phyloP scores from a whole-genome alignment of 352 stramenopile species.

The Globisporangium abappressorium region DNA sequence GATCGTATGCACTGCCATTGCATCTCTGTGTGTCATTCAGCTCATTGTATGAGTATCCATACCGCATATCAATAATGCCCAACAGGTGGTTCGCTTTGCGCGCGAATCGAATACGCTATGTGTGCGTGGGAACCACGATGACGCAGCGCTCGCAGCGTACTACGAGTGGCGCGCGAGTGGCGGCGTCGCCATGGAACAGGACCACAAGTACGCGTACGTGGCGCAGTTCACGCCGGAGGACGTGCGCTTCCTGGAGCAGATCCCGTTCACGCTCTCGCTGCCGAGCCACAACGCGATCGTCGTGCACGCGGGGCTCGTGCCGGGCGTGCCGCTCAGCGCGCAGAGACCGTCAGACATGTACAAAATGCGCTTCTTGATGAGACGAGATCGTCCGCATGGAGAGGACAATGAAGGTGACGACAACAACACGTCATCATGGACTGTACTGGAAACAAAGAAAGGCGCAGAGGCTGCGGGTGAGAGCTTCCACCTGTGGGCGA shows the following conservation, averaged over 20 bases:
- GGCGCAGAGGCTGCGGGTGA: constrained; percentile 14
- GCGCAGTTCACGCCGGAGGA: constrained; percentile 50
- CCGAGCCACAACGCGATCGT: constrained; percentile 56
- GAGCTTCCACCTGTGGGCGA: constrained; percentile 58
- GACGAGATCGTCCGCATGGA: constrained; percentile 15
- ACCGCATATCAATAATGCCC: background rate
- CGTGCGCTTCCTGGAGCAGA: constrained; percentile 62
- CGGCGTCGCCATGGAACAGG: constrained; percentile 5
- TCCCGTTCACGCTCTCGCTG: constrained; percentile 76
- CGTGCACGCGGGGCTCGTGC: constrained; percentile 73
- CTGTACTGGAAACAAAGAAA: constrained; percentile 32
- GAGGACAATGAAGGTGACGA: constrained; percentile 26
- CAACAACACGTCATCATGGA: constrained; percentile 11
- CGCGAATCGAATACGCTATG: constrained; percentile 47
- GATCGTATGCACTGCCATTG: background rate
- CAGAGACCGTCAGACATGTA: constrained; percentile 90
- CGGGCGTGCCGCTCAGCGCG: constrained; percentile 58
- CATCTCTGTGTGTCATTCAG: background rate
- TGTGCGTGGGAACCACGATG: constrained; percentile 82
- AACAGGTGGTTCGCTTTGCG: constrained; percentile 71
- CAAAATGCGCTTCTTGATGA: constrained; percentile 86
- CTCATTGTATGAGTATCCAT: background rate
- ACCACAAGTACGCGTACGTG: constrained; percentile 68
- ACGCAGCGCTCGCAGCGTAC: constrained; percentile 59
- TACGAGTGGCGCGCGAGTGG: constrained; percentile 40